These are phyloP conservation scores for Glomus cerebriforme DNA, from an alignment of 192 early-diverging fungal species.

Conservation along the genomic window DNA sequence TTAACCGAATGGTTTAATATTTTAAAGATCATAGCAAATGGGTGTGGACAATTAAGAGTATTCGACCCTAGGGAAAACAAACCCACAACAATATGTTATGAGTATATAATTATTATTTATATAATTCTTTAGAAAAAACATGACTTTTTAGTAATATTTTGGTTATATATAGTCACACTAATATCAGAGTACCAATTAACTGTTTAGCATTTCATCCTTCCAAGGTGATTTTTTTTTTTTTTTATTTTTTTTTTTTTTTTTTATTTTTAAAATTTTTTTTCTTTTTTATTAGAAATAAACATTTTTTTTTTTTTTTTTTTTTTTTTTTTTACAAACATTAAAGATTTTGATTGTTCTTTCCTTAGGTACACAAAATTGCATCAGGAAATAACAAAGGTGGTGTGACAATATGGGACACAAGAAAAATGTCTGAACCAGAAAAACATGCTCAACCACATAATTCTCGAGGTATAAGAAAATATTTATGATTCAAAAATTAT, in stretches of 20 bases:
- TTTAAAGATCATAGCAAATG: slow-evolving; percentile 20
- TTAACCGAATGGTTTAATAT: background rate
- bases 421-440: slow-evolving; percentile 21
- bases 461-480: background rate
- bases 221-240: no score
- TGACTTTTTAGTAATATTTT: background rate
- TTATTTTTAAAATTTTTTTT: no score
- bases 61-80: slow-evolving; percentile 25
- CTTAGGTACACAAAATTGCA: slow-evolving; percentile 20
- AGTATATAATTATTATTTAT: slow-evolving; percentile 9
- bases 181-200: background rate
- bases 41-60: slow-evolving; percentile 30
- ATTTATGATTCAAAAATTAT: background rate
- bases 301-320: no score
- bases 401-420: slow-evolving; percentile 34
- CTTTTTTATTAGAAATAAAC: no score
- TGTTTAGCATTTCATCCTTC: slow-evolving; percentile 29
- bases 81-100: slow-evolving; percentile 11
- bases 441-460: slow-evolving; percentile 12
- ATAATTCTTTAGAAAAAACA: background rate
- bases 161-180: background rate
- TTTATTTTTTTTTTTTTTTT: no score
- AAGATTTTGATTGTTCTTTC: background rate
- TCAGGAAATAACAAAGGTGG: slow-evolving; percentile 25
- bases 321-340: no score